Evolutionary conservation across 768 basidiomycete genomes (phyloP).

Genomic region (Macrolepiota dolichaula): DNA sequence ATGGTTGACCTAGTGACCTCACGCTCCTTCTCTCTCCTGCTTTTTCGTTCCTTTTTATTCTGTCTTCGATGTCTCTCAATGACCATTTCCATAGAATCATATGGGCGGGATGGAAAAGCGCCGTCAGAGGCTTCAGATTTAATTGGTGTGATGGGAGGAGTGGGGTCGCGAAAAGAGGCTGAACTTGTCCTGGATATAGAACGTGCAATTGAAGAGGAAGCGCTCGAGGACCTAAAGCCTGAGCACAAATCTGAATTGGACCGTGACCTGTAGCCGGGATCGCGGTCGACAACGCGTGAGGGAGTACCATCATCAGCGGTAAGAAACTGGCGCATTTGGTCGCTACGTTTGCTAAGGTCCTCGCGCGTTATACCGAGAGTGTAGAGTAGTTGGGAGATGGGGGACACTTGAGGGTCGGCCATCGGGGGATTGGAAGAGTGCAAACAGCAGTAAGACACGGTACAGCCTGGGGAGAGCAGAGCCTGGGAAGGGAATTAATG

Average conservation of each 20-base stretch:
- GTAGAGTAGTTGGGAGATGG: constrained; percentile 69
- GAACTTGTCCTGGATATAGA: constrained; percentile 44
- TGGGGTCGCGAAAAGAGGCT: constrained; percentile 47
- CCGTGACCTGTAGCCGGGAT: constrained; percentile 29
- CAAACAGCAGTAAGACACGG: constrained; percentile 13
- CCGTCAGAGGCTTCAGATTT: constrained; percentile 59
- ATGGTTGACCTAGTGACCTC: constrained; percentile 30
- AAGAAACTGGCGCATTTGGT: constrained; percentile 80
- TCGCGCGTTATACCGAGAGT: constrained; percentile 76
- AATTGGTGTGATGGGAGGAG: constrained; percentile 59
- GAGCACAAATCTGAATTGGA: constrained; percentile 31
- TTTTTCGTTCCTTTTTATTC: constrained; percentile 49
- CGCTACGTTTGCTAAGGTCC: constrained; percentile 66
- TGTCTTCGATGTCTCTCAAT: constrained; percentile 71
- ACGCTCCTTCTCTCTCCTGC: constrained; percentile 46
- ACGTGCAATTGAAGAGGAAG: constrained; percentile 36
- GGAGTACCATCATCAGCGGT: constrained; percentile 47
- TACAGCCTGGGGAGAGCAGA: constrained; percentile 10
- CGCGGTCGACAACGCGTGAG: constrained; percentile 41
- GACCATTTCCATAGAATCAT: constrained; percentile 75
- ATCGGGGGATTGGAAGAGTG: constrained; percentile 24
- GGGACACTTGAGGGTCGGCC: constrained; percentile 48
- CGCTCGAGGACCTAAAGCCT: constrained; percentile 32
- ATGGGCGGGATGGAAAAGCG: constrained; percentile 47
- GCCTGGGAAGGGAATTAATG: constrained; percentile 12